phyloP scores from a whole-genome alignment of 192 early-diverging fungal species.

The Backusella liffmaniae region DNA sequence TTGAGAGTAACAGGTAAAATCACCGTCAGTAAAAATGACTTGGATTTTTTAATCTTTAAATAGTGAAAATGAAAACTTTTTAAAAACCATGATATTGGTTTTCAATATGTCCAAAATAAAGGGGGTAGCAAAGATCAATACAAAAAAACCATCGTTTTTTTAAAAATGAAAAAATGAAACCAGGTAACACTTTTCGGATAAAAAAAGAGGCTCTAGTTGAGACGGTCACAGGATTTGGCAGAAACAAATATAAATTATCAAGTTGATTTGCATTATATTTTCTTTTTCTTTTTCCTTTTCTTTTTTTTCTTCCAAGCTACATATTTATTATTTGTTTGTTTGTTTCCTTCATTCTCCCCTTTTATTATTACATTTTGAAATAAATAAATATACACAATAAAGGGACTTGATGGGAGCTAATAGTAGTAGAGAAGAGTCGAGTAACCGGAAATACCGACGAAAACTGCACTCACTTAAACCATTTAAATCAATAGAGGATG shows the following conservation, averaged over 20 bases:
- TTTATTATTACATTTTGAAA: neutral
- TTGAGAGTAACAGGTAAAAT: neutral
- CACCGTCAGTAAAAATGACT: neutral
- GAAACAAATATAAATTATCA: slow-evolving; percentile 2
- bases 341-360: neutral
- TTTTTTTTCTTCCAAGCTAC: neutral
- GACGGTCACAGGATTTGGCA: slow-evolving; percentile 14
- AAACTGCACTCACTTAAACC: neutral
- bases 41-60: too few species aligned
- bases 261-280: neutral
- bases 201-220: neutral
- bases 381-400: neutral
- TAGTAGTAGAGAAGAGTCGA: slow-evolving; percentile 7
- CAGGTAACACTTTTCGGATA: neutral
- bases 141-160: neutral
- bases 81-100: neutral
- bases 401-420: neutral
- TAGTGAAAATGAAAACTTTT: neutral
- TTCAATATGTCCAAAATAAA: neutral
- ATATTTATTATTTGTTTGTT: neutral
- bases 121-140: neutral
- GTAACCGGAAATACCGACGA: neutral
- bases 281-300: neutral
- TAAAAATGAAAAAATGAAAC: slow-evolving; percentile 1
- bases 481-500: neutral